These are phyloP conservation scores for Solanum appendiculatum DNA, from an alignment of 257 asterid species.

Conservation along the genomic window DNA sequence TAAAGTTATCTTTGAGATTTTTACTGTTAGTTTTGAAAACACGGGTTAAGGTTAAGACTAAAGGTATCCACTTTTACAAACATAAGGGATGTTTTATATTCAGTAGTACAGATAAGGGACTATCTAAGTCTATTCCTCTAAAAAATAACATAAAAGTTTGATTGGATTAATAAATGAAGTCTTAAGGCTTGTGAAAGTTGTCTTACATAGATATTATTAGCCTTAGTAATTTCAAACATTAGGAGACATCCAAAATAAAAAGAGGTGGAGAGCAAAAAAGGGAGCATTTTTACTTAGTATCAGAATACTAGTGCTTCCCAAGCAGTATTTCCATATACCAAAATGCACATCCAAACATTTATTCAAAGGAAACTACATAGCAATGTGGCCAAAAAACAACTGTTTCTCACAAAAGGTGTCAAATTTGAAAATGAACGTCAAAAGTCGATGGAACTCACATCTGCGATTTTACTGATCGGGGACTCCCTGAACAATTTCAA, in stretches of 20 bases:
- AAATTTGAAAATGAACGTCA: background rate
- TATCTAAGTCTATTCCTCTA: no score
- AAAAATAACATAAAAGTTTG: background rate
- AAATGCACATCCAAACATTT: background rate
- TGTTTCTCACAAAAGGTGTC: background rate
- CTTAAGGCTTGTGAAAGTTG: background rate
- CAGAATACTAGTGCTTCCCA: background rate
- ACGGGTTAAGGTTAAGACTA: background rate
- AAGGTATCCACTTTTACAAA: background rate
- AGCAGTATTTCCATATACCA: background rate
- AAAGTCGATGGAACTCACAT: conserved; percentile 37
- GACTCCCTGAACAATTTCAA: conserved; percentile 81
- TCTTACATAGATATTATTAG: no score
- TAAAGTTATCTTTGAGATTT: background rate
- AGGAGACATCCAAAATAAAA: background rate
- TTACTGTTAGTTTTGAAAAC: background rate
- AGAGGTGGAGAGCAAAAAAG: background rate
- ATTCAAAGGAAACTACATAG: background rate
- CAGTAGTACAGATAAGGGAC: background rate
- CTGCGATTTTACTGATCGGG: conserved; percentile 46
- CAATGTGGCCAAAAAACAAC: background rate
- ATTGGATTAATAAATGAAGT: background rate
- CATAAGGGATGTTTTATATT: background rate
- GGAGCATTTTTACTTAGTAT: background rate
- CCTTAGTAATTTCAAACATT: background rate